phyloP scores from a whole-genome alignment of 805 yeast species.

The Komagataella phaffii region DNA sequence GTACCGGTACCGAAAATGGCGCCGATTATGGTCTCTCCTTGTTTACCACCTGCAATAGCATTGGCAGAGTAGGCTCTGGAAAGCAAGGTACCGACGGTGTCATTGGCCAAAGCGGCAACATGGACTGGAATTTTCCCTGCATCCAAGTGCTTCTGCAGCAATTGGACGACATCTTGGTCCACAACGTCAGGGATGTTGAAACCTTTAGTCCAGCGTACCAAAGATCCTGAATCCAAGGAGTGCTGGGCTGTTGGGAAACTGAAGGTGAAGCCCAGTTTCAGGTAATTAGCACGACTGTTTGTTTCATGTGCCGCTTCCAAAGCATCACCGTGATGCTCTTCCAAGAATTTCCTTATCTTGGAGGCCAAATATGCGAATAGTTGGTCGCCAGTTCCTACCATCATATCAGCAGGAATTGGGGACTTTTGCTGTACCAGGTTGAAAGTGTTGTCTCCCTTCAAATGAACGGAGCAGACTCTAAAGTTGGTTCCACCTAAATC shows the following conservation, averaged over 20 bases:
- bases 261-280: slow-evolving; percentile 86
- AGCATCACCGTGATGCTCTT: slow-evolving; percentile 40
- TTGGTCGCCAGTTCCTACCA: slow-evolving; percentile 47
- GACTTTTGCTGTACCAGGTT: slow-evolving; percentile 61
- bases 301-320: slow-evolving; percentile 6
- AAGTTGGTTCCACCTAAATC: slow-evolving; percentile 96
- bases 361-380: slow-evolving; percentile 67
- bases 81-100: slow-evolving; percentile 88
- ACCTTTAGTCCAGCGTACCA: slow-evolving; percentile 95
- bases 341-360: slow-evolving; percentile 52
- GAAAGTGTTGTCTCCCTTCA: slow-evolving; percentile 73
- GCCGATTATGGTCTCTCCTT: slow-evolving; percentile 72
- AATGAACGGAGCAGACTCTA: slow-evolving; percentile 78
- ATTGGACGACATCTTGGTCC: slow-evolving; percentile 66
- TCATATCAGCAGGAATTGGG: slow-evolving; percentile 66
- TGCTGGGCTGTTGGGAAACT: slow-evolving; percentile 88
- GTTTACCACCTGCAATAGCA: slow-evolving; percentile 36
- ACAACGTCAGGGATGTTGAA: slow-evolving; percentile 78
- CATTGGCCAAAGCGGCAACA: slow-evolving; percentile 87
- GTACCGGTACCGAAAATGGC: slow-evolving; percentile 97
- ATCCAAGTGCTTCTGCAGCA: slow-evolving; percentile 61
- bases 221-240: slow-evolving; percentile 62
- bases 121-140: slow-evolving; percentile 42
- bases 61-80: slow-evolving; percentile 74
- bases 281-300: slow-evolving; percentile 11